Conservation (phyloP, 73 alveolate genomes). For the Tetrahymena thermophila region DNA sequence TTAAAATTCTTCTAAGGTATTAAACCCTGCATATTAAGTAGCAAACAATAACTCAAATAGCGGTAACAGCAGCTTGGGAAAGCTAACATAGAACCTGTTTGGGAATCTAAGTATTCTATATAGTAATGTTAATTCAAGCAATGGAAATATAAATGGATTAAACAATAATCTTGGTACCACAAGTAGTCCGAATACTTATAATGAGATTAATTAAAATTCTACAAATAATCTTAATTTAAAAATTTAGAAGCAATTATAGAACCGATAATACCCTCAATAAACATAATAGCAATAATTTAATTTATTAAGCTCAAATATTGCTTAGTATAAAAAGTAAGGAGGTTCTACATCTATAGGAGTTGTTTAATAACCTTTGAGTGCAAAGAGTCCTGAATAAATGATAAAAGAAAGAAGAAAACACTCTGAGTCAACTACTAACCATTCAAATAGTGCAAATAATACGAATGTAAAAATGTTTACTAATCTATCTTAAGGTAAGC, state of each 20-base stretch:
- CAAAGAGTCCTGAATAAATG: background rate
- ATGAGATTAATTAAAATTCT: background rate
- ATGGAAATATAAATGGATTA: background rate
- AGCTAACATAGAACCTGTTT: background rate
- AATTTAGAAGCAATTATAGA: background rate
- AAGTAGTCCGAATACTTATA: background rate
- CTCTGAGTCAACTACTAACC: background rate
- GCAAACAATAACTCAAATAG: background rate
- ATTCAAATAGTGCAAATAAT: background rate
- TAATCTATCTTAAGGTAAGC: background rate
- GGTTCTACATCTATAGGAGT: background rate
- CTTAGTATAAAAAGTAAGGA: background rate
- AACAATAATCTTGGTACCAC: background rate
- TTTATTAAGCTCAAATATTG: background rate
- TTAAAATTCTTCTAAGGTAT: background rate
- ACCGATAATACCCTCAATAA: background rate
- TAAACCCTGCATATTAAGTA: background rate
- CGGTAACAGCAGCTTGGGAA: background rate
- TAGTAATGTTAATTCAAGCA: background rate
- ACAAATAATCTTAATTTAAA: background rate
- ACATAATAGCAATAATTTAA: background rate
- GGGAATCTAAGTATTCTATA: background rate
- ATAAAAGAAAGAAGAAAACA: background rate
- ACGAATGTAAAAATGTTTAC: background rate
- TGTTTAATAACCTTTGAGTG: background rate